Conservation (phyloP, 805 yeast species). For the Metschnikowia anglica region DNA sequence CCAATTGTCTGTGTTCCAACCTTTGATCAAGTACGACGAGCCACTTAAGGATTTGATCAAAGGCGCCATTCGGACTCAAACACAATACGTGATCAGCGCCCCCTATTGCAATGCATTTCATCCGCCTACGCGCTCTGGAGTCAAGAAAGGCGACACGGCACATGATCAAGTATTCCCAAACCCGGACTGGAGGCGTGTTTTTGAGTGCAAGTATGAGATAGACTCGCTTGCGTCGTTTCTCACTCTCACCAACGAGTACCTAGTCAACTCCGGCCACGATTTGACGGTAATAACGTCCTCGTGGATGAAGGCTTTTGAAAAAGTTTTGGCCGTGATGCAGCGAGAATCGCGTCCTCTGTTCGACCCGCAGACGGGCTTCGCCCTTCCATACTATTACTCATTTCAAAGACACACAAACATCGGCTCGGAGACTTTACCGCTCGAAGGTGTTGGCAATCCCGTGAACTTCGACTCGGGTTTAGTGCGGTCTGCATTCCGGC, state of each 20-base stretch:
- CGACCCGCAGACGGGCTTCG: constrained; percentile 47
- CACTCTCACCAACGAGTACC: constrained; percentile 71
- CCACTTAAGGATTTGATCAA: constrained; percentile 50
- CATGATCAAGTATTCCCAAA: constrained; percentile 65
- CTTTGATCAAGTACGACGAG: constrained; percentile 53
- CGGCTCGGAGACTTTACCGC: constrained; percentile 79
- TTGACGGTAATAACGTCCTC: constrained; percentile 42
- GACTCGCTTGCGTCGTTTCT: constrained; percentile 84
- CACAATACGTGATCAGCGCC: constrained; percentile 54
- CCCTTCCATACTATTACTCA: constrained; percentile 52
- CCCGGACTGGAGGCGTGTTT: constrained; percentile 70
- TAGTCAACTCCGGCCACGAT: constrained; percentile 49
- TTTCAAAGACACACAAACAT: constrained; percentile 72
- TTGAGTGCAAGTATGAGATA: constrained; percentile 87
- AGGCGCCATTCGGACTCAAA: constrained; percentile 84
- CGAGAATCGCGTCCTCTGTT: constrained; percentile 66
- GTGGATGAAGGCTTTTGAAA: constrained; percentile 62
- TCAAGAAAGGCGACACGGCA: constrained; percentile 51
- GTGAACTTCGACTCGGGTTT: constrained; percentile 68
- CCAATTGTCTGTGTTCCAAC: constrained; percentile 74
- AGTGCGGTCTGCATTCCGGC: constrained; percentile 81
- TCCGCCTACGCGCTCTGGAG: constrained; percentile 61
- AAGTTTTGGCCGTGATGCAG: constrained; percentile 49
- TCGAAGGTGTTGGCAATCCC: constrained; percentile 83
- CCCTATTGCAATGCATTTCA: constrained; percentile 94